These are phyloP conservation scores for Starmerella apis DNA, from an alignment of 805 yeast species.

Conservation along the genomic window DNA sequence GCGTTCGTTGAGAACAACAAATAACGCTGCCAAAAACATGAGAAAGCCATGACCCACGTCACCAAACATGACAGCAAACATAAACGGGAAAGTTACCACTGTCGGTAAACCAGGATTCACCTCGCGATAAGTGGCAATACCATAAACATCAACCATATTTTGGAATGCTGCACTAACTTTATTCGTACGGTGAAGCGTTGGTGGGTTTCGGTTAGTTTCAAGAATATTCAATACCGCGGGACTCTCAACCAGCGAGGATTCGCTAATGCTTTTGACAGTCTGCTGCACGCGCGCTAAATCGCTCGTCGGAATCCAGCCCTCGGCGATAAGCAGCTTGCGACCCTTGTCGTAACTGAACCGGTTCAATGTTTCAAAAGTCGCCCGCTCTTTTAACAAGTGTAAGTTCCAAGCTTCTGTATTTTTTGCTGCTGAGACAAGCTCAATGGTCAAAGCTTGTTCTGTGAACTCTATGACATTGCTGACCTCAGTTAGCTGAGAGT, in stretches of 20 bases:
- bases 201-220: conserved; percentile 68
- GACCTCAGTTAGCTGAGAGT: conserved; percentile 43
- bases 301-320: conserved; percentile 90
- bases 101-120: conserved; percentile 95
- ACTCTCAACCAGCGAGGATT: conserved; percentile 35
- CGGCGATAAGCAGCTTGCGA: conserved; percentile 82
- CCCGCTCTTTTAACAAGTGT: conserved; percentile 64
- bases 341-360: conserved; percentile 68
- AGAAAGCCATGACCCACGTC: conserved; percentile 94
- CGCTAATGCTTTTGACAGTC: conserved; percentile 55
- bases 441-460: conserved; percentile 59
- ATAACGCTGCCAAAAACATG: conserved; percentile 59
- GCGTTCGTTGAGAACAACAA: conserved; percentile 63
- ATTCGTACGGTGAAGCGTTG: conserved; percentile 89
- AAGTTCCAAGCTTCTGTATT: conserved; percentile 68
- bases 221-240: conserved; percentile 46
- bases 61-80: conserved; percentile 99
- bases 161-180: conserved; percentile 92
- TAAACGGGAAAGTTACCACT: conserved; percentile 88
- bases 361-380: conserved; percentile 68
- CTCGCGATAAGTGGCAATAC: conserved; percentile 84
- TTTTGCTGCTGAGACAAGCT: conserved; percentile 65
- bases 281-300: conserved; percentile 58
- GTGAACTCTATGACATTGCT: conserved; percentile 55
- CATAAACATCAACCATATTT: conserved; percentile 88